Evolutionary conservation across 1,284 basidiomycete genomes (phyloP).

Genomic region (Takashimella tepidaria): DNA sequence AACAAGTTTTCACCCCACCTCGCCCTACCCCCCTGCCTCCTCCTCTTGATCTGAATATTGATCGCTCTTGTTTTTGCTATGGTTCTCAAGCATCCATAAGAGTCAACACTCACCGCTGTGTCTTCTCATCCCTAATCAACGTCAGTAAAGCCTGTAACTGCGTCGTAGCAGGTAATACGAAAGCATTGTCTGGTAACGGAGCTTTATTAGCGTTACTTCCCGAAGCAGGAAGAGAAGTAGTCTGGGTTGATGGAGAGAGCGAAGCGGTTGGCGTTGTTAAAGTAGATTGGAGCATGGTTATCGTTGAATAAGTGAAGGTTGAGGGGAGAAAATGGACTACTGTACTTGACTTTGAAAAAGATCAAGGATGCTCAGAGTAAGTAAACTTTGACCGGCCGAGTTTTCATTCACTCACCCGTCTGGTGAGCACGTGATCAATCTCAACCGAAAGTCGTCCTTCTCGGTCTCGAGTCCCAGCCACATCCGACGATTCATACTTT

Average conservation of each 20-base stretch:
- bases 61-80: neutral
- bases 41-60: conserved; percentile 5
- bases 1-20: neutral
- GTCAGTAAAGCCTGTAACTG: conserved; percentile 95
- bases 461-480: too few relatives aligned
- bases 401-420: too few relatives aligned
- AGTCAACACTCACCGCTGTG: conserved; percentile 49
- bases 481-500: too few relatives aligned
- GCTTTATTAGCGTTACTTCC: conserved; percentile 22
- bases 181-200: conserved; percentile 37
- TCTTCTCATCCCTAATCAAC: conserved; percentile 84
- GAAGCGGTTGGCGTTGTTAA: neutral
- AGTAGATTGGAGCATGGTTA: too few relatives aligned
- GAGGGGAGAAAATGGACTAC: too few relatives aligned
- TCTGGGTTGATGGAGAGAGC: neutral
- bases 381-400: too few relatives aligned
- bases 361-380: too few relatives aligned
- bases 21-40: neutral
- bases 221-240: neutral
- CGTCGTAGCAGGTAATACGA: conserved; percentile 56
- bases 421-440: too few relatives aligned
- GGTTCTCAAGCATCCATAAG: neutral
- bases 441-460: too few relatives aligned
- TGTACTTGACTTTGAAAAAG: too few relatives aligned
- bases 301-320: too few relatives aligned